Percentiles rank a stretch among this genome's conserved stretches.
Conservation (phyloP, 768 basidiomycete genomes). For the Hygrocybe punicea region DNA sequence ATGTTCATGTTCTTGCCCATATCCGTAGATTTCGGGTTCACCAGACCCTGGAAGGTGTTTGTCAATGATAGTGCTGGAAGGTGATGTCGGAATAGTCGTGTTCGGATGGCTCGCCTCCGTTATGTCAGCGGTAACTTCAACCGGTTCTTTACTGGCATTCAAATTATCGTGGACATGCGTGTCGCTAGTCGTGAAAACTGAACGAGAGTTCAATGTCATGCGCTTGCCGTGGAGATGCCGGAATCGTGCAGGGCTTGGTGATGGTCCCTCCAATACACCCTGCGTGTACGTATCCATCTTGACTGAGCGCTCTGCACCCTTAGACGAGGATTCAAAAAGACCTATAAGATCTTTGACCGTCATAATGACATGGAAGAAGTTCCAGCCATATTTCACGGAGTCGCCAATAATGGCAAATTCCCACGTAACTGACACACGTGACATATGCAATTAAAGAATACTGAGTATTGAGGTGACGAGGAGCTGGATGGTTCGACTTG, state of each 20-base stretch:
- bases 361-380: too few relatives aligned
- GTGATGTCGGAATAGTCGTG: not conserved
- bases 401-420: too few relatives aligned
- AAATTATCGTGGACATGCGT: not conserved
- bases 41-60: not conserved
- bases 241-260: constrained; percentile 28
- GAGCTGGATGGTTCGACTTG: too few relatives aligned
- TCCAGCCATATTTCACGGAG: too few relatives aligned
- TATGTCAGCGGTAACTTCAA: constrained; percentile 1
- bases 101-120: not conserved
- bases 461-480: too few relatives aligned
- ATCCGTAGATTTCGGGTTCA: not conserved
- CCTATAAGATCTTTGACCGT: constrained; percentile 36
- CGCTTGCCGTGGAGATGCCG: constrained; percentile 5
- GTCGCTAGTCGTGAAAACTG: not conserved
- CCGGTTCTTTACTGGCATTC: not conserved
- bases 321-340: constrained; percentile 25
- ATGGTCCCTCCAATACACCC: constrained; percentile 1
- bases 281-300: not conserved
- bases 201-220: not conserved
- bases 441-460: not conserved
- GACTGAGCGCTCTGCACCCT: not conserved
- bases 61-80: not conserved
- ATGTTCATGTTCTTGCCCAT: not conserved
- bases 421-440: too few relatives aligned